Evolutionary conservation across 2,329 filamentous ascomycete species (phyloP).

Genomic region (Diplodia scrobiculata): DNA sequence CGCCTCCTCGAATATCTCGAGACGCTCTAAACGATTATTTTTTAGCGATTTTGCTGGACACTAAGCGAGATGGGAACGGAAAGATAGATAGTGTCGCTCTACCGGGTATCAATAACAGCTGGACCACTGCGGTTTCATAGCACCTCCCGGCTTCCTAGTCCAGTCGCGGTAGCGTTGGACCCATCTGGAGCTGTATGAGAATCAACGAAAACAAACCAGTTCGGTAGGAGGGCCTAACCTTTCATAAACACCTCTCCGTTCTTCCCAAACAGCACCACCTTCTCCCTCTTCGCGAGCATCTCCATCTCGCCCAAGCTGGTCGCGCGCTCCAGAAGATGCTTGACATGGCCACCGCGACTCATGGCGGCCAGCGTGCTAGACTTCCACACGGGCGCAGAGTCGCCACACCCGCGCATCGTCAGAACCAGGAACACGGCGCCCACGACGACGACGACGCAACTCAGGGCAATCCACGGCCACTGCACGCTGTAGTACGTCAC

Average conservation of each 20-base stretch:
- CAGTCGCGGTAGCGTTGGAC: background rate
- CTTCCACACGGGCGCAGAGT: constrained; percentile 29
- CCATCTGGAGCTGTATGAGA: background rate
- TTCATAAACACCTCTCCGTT: background rate
- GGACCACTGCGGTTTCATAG: background rate
- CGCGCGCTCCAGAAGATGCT: background rate
- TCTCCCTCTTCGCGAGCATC: background rate
- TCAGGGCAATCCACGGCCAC: constrained; percentile 6
- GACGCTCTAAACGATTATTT: no score
- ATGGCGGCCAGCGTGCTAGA: constrained; percentile 28
- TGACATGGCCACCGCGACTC: background rate
- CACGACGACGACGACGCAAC: background rate
- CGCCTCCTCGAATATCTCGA: no score
- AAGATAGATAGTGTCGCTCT: no score
- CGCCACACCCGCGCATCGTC: background rate
- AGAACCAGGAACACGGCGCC: background rate
- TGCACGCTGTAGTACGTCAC: background rate
- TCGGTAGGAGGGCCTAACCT: background rate
- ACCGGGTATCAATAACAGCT: no score
- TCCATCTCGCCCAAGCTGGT: background rate
- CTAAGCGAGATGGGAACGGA: no score
- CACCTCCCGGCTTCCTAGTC: background rate
- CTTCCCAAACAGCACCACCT: background rate
- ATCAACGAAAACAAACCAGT: background rate
- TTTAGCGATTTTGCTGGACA: no score